Evolutionary conservation across 139 green algal species (phyloP).

Genomic region (Desmodesmus armatus): DNA sequence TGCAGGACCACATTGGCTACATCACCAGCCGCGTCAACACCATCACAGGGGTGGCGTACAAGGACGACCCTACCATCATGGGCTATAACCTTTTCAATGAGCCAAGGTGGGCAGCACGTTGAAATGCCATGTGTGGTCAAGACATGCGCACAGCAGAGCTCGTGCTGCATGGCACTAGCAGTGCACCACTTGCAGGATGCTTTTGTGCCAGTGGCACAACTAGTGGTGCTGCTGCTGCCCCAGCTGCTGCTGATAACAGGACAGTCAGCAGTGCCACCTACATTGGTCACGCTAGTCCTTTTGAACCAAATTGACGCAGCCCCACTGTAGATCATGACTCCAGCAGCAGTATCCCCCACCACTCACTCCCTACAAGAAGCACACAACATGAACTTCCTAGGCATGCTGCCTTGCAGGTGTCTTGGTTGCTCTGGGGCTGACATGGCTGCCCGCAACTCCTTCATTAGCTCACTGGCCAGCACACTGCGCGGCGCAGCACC

Average conservation of each 20-base stretch:
- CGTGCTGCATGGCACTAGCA: not conserved
- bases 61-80: constrained; percentile 31
- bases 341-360: too few relatives aligned
- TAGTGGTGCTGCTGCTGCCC: too few relatives aligned
- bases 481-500: not conserved
- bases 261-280: too few relatives aligned
- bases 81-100: constrained; percentile 39
- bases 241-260: not conserved
- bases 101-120: constrained; percentile 6
- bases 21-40: constrained; percentile 27
- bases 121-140: not conserved
- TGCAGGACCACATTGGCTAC: constrained; percentile 15
- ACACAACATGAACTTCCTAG: too few relatives aligned
- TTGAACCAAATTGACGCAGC: too few relatives aligned
- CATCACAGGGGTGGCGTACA: constrained; percentile 26
- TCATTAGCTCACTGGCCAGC: not conserved
- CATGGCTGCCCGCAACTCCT: not conserved
- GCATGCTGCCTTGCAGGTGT: not conserved
- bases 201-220: too few relatives aligned
- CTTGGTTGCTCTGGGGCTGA: not conserved
- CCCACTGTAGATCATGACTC: too few relatives aligned
- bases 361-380: too few relatives aligned
- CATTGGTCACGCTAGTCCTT: too few relatives aligned
- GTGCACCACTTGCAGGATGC: not conserved
- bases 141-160: too few relatives aligned